Conservation (phyloP, 345 rosid genomes). For the Turritis glabra region DNA sequence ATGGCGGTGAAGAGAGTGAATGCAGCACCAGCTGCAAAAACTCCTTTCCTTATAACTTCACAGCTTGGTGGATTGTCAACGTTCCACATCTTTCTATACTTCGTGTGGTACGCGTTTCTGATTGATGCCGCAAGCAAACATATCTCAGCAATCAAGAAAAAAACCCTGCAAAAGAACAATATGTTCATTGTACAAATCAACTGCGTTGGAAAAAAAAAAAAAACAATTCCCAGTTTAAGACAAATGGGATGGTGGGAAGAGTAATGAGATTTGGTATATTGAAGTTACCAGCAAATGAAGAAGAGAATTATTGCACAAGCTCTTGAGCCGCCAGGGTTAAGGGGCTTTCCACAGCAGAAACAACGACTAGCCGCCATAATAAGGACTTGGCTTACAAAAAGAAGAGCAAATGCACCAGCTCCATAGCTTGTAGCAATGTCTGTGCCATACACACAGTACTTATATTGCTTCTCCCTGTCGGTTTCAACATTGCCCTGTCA, state of each 20-base stretch:
- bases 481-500: slow-evolving; percentile 57
- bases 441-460: slow-evolving; percentile 75
- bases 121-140: slow-evolving; percentile 87
- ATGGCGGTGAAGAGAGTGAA: slow-evolving; percentile 71
- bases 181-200: not conserved
- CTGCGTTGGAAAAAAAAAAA: not conserved
- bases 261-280: not conserved
- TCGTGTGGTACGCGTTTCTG: slow-evolving; percentile 84
- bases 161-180: slow-evolving; percentile 52
- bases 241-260: not conserved
- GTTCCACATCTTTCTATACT: slow-evolving; percentile 57
- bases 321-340: slow-evolving; percentile 83
- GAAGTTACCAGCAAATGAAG: slow-evolving; percentile 75
- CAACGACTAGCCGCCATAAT: slow-evolving; percentile 90
- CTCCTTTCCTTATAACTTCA: slow-evolving; percentile 81
- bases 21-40: slow-evolving; percentile 95
- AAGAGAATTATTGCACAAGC: slow-evolving; percentile 85
- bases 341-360: slow-evolving; percentile 89
- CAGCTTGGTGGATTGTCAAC: slow-evolving; percentile 61
- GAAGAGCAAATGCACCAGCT: slow-evolving; percentile 80
- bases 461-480: slow-evolving; percentile 54
- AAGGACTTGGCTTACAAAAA: slow-evolving; percentile 66
- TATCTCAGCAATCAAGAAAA: slow-evolving; percentile 76
- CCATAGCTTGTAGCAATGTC: slow-evolving; percentile 89
- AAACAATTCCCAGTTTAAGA: not conserved